phyloP scores from a whole-genome alignment of 2,329 filamentous ascomycete genomes.

The Trichoderma hamatum region DNA sequence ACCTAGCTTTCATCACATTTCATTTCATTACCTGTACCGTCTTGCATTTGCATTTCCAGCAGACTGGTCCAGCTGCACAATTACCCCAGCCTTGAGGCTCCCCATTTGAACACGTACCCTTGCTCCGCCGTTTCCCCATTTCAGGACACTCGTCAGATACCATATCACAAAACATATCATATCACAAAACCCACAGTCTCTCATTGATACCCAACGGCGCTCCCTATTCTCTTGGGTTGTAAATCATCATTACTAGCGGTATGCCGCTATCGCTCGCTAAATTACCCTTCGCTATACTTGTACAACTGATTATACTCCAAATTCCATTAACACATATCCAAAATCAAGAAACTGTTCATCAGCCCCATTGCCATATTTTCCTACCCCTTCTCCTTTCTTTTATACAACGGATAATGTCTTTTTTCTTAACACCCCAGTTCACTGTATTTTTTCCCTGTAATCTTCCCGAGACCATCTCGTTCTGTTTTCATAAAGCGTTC shows the following conservation, averaged over 20 bases:
- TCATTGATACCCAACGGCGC: slow-evolving; percentile 1
- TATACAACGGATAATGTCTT: not conserved
- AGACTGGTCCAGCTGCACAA: slow-evolving; percentile 4
- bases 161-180: not conserved
- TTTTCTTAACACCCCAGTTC: not conserved
- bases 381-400: not conserved
- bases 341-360: not conserved
- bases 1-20: not conserved
- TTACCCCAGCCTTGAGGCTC: not conserved
- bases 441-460: slow-evolving; percentile 1
- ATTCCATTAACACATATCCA: not conserved
- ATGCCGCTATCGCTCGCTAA: slow-evolving; percentile 13
- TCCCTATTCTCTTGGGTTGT: not conserved
- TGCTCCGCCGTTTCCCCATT: not conserved
- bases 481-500: slow-evolving; percentile 14
- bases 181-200: not conserved
- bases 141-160: not conserved
- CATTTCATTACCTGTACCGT: not conserved
- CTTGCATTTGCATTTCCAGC: not conserved
- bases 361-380: not conserved
- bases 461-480: slow-evolving; percentile 20
- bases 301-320: slow-evolving; percentile 19
- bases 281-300: slow-evolving; percentile 12
- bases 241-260: not conserved
- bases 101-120: slow-evolving; percentile 12